Conservation (phyloP, 495 filamentous ascomycete species). For the Tuber melanosporum region DNA sequence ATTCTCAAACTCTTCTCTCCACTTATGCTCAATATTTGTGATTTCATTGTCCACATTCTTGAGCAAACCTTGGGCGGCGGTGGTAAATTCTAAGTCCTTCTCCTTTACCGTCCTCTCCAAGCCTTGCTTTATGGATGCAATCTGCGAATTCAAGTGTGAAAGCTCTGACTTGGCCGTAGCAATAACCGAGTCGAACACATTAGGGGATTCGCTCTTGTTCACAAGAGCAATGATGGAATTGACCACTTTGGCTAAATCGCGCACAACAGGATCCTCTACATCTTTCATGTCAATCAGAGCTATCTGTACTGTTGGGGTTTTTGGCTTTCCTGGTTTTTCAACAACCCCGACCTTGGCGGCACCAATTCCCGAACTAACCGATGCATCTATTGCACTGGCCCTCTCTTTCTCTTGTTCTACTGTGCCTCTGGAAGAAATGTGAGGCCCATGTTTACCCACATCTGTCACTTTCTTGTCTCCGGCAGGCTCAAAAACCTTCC, state of each 20-base stretch:
- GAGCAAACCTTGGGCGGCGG: conserved; percentile 69
- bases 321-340: conserved; percentile 44
- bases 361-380: conserved; percentile 32
- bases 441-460: conserved; percentile 34
- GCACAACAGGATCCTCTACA: conserved; percentile 77
- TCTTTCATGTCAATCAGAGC: conserved; percentile 65
- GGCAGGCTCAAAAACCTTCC: conserved; percentile 58
- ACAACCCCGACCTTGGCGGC: conserved; percentile 41
- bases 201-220: conserved; percentile 68
- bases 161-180: conserved; percentile 77
- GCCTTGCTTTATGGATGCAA: conserved; percentile 60
- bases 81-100: conserved; percentile 63
- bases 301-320: conserved; percentile 44
- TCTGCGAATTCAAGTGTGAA: conserved; percentile 65
- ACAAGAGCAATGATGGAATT: conserved; percentile 92
- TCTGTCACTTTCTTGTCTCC: conserved; percentile 44
- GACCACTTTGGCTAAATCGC: conserved; percentile 88
- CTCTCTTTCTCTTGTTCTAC: conserved; percentile 36
- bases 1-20: conserved; percentile 79
- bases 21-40: conserved; percentile 65
- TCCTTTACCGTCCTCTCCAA: conserved; percentile 66
- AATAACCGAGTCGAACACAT: conserved; percentile 68
- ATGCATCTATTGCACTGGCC: conserved; percentile 32
- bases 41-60: conserved; percentile 64
- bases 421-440: conserved; percentile 29